Percentiles rank a stretch among this genome's conserved stretches.
These are phyloP conservation scores for Acrocalymma vagum DNA, from an alignment of 2,329 filamentous ascomycete species.

Conservation along the genomic window DNA sequence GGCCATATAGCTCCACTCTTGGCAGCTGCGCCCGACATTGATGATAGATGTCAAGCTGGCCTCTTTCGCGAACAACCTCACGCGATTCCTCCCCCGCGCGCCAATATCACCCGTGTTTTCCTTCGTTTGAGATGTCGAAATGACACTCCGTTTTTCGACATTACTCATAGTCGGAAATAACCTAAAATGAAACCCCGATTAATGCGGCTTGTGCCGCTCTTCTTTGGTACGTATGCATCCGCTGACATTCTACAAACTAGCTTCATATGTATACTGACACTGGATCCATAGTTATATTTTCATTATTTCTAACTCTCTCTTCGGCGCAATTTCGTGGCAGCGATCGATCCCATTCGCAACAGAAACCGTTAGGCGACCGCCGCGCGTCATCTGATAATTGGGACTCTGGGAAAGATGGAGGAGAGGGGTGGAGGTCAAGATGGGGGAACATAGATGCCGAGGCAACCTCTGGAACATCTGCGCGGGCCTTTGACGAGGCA, in stretches of 20 bases:
- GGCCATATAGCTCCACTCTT: no score
- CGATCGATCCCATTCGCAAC: conserved; percentile 27
- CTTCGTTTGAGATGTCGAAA: conserved; percentile 35
- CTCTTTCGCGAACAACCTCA: conserved; percentile 36
- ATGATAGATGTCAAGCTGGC: conserved; percentile 43
- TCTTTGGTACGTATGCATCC: conserved; percentile 36
- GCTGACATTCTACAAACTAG: conserved; percentile 10
- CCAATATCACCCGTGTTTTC: conserved; percentile 21
- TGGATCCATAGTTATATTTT: conserved; percentile 38
- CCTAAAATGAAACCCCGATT: conserved; percentile 44
- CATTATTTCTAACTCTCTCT: conserved; percentile 33
- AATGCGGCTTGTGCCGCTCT: conserved; percentile 47
- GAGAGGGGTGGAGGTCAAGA: conserved; percentile 27
- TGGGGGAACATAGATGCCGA: conserved; percentile 25
- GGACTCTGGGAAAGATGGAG: conserved; percentile 18
- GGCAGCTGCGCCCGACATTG: conserved; percentile 22
- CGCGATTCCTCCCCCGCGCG: no score
- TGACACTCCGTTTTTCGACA: conserved; percentile 30
- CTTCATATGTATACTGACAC: conserved; percentile 31
- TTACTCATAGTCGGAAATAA: conserved; percentile 17
- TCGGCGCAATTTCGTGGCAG: conserved; percentile 33
- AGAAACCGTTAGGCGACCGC: conserved; percentile 33
- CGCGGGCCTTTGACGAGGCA: conserved; percentile 49
- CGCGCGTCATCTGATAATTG: conserved; percentile 21
- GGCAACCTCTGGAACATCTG: conserved; percentile 24